These are phyloP conservation scores for Lepidium aucheri DNA, from an alignment of 345 rosid genomes.

Conservation along the genomic window DNA sequence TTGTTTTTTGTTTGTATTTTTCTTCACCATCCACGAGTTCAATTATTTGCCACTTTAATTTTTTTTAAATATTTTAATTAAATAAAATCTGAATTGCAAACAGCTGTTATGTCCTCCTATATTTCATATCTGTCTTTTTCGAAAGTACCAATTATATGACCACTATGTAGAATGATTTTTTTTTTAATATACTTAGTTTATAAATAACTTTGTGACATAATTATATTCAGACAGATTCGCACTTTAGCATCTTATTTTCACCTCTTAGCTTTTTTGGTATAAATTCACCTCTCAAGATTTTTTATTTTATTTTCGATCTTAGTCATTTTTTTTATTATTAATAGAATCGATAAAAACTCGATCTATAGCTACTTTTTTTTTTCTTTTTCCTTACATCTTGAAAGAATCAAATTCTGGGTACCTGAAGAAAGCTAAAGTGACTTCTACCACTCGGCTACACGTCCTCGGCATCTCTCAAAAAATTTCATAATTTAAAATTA, in stretches of 20 bases:
- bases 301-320: too few relatives aligned
- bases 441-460: too few relatives aligned
- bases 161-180: neutral
- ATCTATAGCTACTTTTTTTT: too few relatives aligned
- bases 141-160: constrained; percentile 22
- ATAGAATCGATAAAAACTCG: too few relatives aligned
- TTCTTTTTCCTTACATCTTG: too few relatives aligned
- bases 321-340: too few relatives aligned
- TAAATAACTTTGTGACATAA: neutral
- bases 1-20: neutral
- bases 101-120: constrained; percentile 22
- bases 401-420: too few relatives aligned
- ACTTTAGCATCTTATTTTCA: constrained; percentile 11
- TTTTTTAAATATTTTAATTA: neutral
- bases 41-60: constrained; percentile 22
- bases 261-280: constrained; percentile 18
- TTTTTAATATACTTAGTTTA: neutral
- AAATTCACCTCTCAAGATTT: neutral
- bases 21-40: constrained; percentile 3
- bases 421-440: too few relatives aligned
- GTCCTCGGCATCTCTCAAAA: too few relatives aligned
- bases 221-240: constrained; percentile 19
- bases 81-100: constrained; percentile 13
- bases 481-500: too few relatives aligned
- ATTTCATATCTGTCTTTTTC: constrained; percentile 21